Evolutionary conservation across 2,329 filamentous ascomycete genomes (phyloP).

Genomic region (Colletotrichum destructivum): DNA sequence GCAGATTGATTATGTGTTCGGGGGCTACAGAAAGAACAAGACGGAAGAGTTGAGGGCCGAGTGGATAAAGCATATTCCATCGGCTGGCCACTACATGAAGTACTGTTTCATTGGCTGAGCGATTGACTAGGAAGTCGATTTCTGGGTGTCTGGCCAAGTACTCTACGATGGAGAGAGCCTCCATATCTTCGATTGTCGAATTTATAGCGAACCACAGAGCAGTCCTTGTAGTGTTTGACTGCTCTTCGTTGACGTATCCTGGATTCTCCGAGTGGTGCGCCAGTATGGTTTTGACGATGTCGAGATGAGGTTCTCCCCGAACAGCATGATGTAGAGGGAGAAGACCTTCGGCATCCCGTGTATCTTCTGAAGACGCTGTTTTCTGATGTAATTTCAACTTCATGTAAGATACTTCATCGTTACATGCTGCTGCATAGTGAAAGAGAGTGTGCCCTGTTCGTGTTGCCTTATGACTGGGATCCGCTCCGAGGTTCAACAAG

Average conservation of each 20-base stretch:
- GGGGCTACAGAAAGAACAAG: neutral
- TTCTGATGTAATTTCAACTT: neutral
- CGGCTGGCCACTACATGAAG: neutral
- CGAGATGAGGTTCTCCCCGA: rapidly evolving
- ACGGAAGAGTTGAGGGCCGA: neutral
- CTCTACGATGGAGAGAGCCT: too few relatives aligned
- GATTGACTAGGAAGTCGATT: neutral
- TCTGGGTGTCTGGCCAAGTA: neutral
- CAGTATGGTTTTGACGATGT: neutral
- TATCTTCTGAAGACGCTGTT: neutral
- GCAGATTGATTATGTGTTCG: neutral
- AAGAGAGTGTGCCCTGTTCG: neutral
- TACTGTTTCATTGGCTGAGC: neutral
- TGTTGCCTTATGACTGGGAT: too few relatives aligned
- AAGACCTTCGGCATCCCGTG: neutral
- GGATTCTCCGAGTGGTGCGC: neutral
- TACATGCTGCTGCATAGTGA: neutral
- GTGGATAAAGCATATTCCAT: too few relatives aligned
- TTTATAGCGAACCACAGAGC: neutral
- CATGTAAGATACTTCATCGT: neutral
- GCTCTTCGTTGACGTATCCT: neutral
- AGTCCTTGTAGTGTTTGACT: neutral
- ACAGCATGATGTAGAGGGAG: neutral
- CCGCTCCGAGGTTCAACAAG: neutral
- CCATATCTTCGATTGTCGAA: rapidly evolving